Evolutionary conservation across 2,329 filamentous ascomycete genomes (phyloP).

Genomic region (Drechslera avenae): DNA sequence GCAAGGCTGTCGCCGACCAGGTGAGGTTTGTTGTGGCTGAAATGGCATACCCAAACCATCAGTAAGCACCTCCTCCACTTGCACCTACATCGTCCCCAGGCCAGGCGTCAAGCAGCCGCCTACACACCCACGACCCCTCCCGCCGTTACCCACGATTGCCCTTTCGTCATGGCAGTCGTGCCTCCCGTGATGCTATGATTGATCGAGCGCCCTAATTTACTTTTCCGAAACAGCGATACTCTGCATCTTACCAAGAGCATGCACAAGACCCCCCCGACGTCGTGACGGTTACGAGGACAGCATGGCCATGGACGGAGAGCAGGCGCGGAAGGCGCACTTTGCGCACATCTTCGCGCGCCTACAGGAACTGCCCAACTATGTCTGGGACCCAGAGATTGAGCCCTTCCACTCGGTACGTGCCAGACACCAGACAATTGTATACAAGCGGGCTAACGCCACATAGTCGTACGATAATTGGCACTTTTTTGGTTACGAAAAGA

Average conservation of each 20-base stretch:
- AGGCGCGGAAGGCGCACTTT: constrained; percentile 32
- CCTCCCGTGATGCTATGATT: not conserved
- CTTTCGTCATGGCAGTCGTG: constrained; percentile 10
- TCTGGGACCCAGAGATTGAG: constrained; percentile 48
- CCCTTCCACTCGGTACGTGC: constrained; percentile 55
- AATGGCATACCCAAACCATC: constrained; percentile 16
- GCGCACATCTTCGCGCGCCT: constrained; percentile 44
- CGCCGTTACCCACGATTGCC: not conserved
- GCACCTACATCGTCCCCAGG: constrained; percentile 1
- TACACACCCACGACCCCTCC: constrained; percentile 5
- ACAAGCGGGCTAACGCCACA: constrained; percentile 35
- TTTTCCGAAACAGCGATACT: not conserved
- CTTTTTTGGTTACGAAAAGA: constrained; percentile 50
- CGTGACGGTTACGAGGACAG: constrained; percentile 20
- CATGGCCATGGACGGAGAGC: constrained; percentile 15
- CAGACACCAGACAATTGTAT: not conserved
- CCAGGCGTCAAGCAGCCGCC: constrained; percentile 1
- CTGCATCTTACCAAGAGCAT: constrained; percentile 12
- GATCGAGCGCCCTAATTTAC: not conserved
- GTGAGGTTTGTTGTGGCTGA: constrained; percentile 14
- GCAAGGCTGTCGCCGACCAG: constrained; percentile 8
- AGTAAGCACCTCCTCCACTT: constrained; percentile 20
- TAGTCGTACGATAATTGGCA: constrained; percentile 89
- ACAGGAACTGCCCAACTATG: constrained; percentile 47
- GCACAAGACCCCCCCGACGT: not conserved